phyloP scores from a whole-genome alignment of 176 grass and related monocot species.

The Luzula sylvatica region DNA sequence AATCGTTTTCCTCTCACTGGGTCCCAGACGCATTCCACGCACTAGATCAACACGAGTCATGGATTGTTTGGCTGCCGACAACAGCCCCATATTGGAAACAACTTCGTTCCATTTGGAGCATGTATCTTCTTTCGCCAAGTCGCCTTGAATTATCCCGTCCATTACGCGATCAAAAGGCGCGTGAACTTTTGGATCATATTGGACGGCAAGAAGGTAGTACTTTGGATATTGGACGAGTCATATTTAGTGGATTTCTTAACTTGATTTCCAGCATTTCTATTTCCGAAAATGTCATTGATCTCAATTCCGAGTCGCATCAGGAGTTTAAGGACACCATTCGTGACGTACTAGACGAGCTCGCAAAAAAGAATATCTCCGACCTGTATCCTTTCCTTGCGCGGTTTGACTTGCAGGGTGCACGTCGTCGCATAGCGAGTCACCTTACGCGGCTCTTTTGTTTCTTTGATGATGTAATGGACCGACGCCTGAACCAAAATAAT shows the following conservation, averaged over 20 bases:
- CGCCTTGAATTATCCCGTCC: not conserved
- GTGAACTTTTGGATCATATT: not conserved
- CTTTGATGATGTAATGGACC: constrained; percentile 1
- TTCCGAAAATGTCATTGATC: constrained; percentile 8
- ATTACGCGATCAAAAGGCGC: constrained; percentile 2
- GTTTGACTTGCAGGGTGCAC: constrained; percentile 10
- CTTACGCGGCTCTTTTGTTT: not conserved
- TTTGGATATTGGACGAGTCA: not conserved
- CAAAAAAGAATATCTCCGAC: constrained; percentile 7
- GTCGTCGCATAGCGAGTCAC: not conserved
- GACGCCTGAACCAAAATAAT: not conserved
- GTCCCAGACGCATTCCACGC: not conserved
- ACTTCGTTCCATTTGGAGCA: constrained; percentile 1
- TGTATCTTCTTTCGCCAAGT: not conserved
- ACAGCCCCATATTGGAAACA: not conserved
- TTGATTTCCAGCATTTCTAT: not conserved
- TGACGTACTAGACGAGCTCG: not conserved
- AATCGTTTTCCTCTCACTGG: not conserved
- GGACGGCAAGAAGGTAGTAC: not conserved
- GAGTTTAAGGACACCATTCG: not conserved
- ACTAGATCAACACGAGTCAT: not conserved
- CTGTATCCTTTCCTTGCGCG: not conserved
- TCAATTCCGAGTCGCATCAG: not conserved
- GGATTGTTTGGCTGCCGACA: not conserved
- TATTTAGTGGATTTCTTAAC: constrained; percentile 5